phyloP scores from a whole-genome alignment of 225 moss, liverwort and hornwort genomes.

The Marchantia polymorpha region DNA sequence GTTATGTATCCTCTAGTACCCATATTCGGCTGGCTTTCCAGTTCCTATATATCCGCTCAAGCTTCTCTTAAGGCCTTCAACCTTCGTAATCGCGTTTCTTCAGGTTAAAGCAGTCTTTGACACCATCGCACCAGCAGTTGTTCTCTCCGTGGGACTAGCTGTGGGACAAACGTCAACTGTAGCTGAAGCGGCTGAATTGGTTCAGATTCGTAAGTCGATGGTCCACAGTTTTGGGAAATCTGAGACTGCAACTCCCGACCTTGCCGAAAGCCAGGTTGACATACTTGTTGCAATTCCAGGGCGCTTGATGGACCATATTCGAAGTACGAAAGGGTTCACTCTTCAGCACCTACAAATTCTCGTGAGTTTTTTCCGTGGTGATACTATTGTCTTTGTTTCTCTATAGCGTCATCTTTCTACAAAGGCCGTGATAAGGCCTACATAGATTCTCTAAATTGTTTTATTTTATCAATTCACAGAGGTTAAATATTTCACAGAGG shows the following conservation, averaged over 20 bases:
- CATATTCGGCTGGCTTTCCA: too few species aligned
- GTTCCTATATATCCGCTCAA: too few species aligned
- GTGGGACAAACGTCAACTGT: constrained; percentile 83
- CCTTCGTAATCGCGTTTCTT: background rate
- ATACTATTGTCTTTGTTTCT: too few species aligned
- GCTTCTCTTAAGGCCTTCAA: background rate
- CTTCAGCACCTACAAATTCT: constrained; percentile 82
- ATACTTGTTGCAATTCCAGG: constrained; percentile 95
- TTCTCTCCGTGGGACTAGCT: constrained; percentile 77
- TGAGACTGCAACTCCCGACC: constrained; percentile 27
- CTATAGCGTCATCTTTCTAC: too few species aligned
- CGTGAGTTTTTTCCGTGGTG: constrained; percentile 37
- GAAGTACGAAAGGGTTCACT: constrained; percentile 78
- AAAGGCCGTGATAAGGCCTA: too few species aligned
- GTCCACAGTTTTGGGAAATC: constrained; percentile 68
- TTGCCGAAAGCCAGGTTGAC: constrained; percentile 68
- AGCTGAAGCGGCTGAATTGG: constrained; percentile 74
- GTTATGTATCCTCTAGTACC: too few species aligned
- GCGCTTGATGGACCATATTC: constrained; percentile 87
- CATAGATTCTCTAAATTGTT: too few species aligned
- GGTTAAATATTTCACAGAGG: too few species aligned
- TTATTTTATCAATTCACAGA: too few species aligned
- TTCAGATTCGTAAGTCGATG: constrained; percentile 57
- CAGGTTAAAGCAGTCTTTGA: constrained; percentile 96
- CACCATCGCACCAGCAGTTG: constrained; percentile 83